Evolutionary conservation across 1,284 basidiomycete species (phyloP), one percentile per base, ranked within the genome.

Genomic region (Pseudozyma tsukubaensis): DNA sequence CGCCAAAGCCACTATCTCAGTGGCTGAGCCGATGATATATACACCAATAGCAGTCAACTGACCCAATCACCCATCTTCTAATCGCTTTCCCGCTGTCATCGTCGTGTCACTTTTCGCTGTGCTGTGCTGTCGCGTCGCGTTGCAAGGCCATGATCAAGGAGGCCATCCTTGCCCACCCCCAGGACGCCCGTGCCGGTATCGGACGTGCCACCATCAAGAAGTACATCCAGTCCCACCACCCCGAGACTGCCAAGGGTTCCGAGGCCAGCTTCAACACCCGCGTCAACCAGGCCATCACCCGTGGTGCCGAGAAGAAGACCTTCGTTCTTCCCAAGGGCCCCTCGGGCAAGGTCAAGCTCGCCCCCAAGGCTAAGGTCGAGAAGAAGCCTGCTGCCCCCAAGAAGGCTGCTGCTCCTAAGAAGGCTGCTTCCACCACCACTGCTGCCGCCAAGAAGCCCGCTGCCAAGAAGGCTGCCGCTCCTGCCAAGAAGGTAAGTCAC

Each of bases 191-290:
- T 74, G 84, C 85, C 69, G 94, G 94, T 85, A 92, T 95, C 76
- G 94, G 93, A 79, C 92, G 94, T 60, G 92, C 91, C 65, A 90
- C 91, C 83, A 93, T 97, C 87, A 96, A 96, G 89, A 95, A 94
- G 94, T 91, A 79, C 80, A 88, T 86, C 61, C 70, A 59, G 53
- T 69, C 72, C 18, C 77, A 74, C 73, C 61, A 74, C 59, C 73
- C 72, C 53, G 71, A 59, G 54, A 72, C 77, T 14, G 68, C 76
- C 66, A 73, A 76, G 59, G 59, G 62, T 62, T 70, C 77, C 54
- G 74, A 75, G 37, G 88, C 89, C 65, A 89, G 92, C 45, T 93
- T 94, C 86, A 89, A 88, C 81, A 90, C 89, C 69, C 92, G 94
- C 86, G 89, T 97, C 78, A 89, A 89, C 81, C 91, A 89, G 83